Percentiles rank a stretch among this genome's conserved stretches.
phyloP scores from a whole-genome alignment of 2,329 filamentous ascomycete species.

The Colletotrichum sp. region DNA sequence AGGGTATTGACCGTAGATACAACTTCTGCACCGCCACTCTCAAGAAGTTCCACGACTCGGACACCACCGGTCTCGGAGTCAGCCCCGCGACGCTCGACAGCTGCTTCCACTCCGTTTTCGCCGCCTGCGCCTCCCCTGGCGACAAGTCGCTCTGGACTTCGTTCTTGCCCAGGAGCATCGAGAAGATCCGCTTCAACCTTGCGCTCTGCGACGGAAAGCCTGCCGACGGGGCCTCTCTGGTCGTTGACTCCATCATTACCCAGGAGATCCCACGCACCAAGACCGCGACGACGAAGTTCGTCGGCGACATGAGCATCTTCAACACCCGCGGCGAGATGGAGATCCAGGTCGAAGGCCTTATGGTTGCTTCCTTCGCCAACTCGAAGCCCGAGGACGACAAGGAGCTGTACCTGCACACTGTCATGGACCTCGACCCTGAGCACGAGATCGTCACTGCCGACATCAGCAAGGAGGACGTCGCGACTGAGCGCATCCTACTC shows the following conservation, averaged over 20 bases:
- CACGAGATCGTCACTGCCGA: conserved; percentile 35
- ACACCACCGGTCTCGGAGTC: conserved; percentile 26
- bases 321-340: conserved; percentile 34
- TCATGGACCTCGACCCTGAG: conserved; percentile 44
- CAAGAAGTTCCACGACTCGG: conserved; percentile 29
- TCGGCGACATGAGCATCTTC: conserved; percentile 40
- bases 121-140: conserved; percentile 35
- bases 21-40: conserved; percentile 18
- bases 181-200: conserved; percentile 21
- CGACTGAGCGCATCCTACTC: conserved; percentile 28
- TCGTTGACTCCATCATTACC: conserved; percentile 37
- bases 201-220: conserved; percentile 1
- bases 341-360: conserved; percentile 36
- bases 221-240: conserved; percentile 21
- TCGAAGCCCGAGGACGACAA: conserved; percentile 34
- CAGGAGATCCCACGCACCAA: conserved; percentile 26
- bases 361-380: conserved; percentile 34
- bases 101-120: conserved; percentile 38
- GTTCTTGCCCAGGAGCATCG: conserved; percentile 34
- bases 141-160: conserved; percentile 36
- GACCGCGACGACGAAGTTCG: conserved; percentile 32
- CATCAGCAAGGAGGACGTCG: background rate
- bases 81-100: conserved; percentile 39
- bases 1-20: conserved; percentile 20
- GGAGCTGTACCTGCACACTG: conserved; percentile 40